Conservation (phyloP, 1,139 yeast genomes). For the Saccharomycopsis hybrid region DNA sequence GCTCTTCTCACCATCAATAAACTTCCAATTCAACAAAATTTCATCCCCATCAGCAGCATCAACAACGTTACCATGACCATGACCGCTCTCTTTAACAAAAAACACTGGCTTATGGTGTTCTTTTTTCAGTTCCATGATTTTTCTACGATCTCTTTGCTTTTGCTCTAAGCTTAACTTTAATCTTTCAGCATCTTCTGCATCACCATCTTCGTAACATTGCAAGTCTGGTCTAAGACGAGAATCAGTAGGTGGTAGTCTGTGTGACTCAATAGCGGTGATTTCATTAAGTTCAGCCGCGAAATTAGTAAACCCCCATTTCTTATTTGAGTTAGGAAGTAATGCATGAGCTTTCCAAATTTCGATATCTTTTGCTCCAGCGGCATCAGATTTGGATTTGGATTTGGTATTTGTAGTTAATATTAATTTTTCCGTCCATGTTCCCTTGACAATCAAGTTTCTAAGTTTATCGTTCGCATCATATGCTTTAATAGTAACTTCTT, state of each 20-base stretch:
- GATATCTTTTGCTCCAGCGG: slow-evolving; percentile 18
- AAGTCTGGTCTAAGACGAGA: slow-evolving; percentile 88
- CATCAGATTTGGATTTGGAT: slow-evolving; percentile 17
- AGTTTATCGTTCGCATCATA: slow-evolving; percentile 33
- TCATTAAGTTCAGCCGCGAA: slow-evolving; percentile 81
- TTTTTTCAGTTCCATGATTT: slow-evolving; percentile 42
- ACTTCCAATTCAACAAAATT: slow-evolving; percentile 47
- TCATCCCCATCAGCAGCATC: slow-evolving; percentile 29
- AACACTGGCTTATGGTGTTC: slow-evolving; percentile 51
- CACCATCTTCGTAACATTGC: slow-evolving; percentile 61
- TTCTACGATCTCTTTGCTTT: slow-evolving; percentile 72
- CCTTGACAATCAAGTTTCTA: slow-evolving; percentile 36
- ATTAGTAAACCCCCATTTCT: slow-evolving; percentile 78
- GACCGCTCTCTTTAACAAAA: slow-evolving; percentile 38
- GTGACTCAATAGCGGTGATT: slow-evolving; percentile 63
- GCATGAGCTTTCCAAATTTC: slow-evolving; percentile 62
- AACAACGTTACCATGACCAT: background rate
- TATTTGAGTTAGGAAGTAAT: slow-evolving; percentile 49
- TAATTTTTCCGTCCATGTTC: slow-evolving; percentile 73
- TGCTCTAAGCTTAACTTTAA: slow-evolving; percentile 68
- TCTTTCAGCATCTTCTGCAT: slow-evolving; percentile 62
- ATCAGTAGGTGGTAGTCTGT: slow-evolving; percentile 71
- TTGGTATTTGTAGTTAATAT: slow-evolving; percentile 24
- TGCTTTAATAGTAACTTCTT: slow-evolving; percentile 59
- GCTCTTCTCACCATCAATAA: slow-evolving; percentile 53